These are phyloP conservation scores for Talaromyces sp. DNA, from an alignment of 2,329 filamentous ascomycete species.

Conservation along the genomic window DNA sequence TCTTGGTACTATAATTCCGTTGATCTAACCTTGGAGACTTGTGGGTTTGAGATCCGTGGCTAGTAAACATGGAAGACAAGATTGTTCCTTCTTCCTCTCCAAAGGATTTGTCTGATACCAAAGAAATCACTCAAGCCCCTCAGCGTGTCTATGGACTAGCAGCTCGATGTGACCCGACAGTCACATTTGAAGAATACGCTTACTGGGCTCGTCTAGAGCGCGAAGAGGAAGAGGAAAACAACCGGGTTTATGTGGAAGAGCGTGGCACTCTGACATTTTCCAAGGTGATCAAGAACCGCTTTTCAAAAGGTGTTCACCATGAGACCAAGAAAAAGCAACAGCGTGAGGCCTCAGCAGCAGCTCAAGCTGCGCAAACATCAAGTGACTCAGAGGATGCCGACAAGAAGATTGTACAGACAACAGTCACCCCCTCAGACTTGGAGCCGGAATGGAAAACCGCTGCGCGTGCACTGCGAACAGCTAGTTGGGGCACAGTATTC, in stretches of 20 bases:
- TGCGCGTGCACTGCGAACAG: slow-evolving; percentile 28
- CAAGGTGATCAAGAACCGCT: not conserved
- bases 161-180: slow-evolving; percentile 25
- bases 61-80: not conserved
- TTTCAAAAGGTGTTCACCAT: not conserved
- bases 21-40: too few relatives aligned
- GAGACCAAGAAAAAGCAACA: slow-evolving; percentile 9
- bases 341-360: not conserved
- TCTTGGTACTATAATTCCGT: too few relatives aligned
- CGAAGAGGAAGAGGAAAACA: slow-evolving; percentile 20
- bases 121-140: not conserved
- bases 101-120: not conserved
- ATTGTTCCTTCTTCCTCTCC: not conserved
- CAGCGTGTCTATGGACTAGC: slow-evolving; percentile 25
- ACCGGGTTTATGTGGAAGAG: slow-evolving; percentile 15
- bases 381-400: not conserved
- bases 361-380: not conserved
- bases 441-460: slow-evolving; percentile 4
- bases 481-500: slow-evolving; percentile 38
- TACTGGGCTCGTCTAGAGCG: slow-evolving; percentile 25
- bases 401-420: not conserved
- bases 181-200: slow-evolving; percentile 26
- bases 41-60: not conserved
- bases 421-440: not conserved
- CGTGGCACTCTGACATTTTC: not conserved